These are phyloP conservation scores for Maudiozyma barnettii DNA, from an alignment of 805 yeast species.

Conservation along the genomic window DNA sequence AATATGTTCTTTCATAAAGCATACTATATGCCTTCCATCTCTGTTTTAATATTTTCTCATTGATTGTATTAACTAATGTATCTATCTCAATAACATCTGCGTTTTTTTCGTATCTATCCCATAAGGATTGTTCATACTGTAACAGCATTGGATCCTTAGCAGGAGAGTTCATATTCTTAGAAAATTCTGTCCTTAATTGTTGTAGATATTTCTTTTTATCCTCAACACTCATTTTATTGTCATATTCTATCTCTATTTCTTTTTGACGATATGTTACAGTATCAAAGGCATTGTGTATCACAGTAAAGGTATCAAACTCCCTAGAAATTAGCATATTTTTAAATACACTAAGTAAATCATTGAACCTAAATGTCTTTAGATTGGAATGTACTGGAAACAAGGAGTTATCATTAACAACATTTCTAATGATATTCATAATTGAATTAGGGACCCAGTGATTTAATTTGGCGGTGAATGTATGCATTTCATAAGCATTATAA, in stretches of 20 bases:
- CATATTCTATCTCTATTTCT: constrained; percentile 22
- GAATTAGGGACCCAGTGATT: constrained; percentile 42
- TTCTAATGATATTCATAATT: constrained; percentile 14
- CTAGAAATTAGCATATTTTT: constrained; percentile 15
- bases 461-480: constrained; percentile 42
- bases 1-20: background rate
- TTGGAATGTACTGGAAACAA: constrained; percentile 9
- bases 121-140: constrained; percentile 13
- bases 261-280: constrained; percentile 19
- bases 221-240: constrained; percentile 5
- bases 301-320: constrained; percentile 11
- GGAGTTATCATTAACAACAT: constrained; percentile 6
- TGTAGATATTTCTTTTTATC: constrained; percentile 11
- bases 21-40: background rate
- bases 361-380: constrained; percentile 8
- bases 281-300: constrained; percentile 13
- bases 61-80: background rate
- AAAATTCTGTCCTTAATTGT: constrained; percentile 10
- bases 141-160: constrained; percentile 23
- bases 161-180: constrained; percentile 11
- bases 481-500: constrained; percentile 30
- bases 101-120: constrained; percentile 9
- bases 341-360: constrained; percentile 13
- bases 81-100: background rate
- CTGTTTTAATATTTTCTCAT: background rate